Evolutionary conservation across 805 yeast genomes (phyloP), one percentile per base, ranked within the genome.

Genomic region (Teunomyces aglyptinius): DNA sequence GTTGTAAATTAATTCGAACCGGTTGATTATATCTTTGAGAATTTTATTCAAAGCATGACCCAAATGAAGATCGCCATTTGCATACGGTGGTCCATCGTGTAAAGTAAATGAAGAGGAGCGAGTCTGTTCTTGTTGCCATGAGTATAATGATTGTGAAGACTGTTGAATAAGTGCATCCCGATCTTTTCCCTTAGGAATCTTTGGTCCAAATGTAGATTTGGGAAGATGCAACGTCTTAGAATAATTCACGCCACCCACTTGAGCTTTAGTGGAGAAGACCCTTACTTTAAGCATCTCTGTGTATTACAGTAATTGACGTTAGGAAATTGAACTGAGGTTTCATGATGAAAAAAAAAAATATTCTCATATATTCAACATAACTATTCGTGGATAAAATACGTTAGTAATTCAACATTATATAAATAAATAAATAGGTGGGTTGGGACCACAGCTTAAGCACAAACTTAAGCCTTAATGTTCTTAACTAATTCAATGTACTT

Each of bases 71-170:
- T 85, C 89, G 3, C 98, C 99, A 61, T 94, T 94, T 10, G 99
- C 98, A 66, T 92, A 94, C 0, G 99, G 99, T 0, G 99, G 99
- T 0, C 99, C 99, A 67, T 94, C 99, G 56, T 91, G 97, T 1
- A 94, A 68, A 1, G 85, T 76, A 56, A 86, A 92, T 29, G 41
- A 36, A n/a, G 32, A 13, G 15, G 34, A 15, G 6, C 33, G 19
- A n/a, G n/a, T n/a, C 16, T 31, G 44, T 20, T 58, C 54, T 15
- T 12, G 19, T 43, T 70, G 97, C 82, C 89, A 77, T 10, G 69
- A 57, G 64, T 92, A 92, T 13, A 92, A 68, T 1, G 75, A 71
- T 19, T 76, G 72, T 2, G 90, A 78, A 0, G 83, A 65, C 49
- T 76, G 73, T 8, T 83, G 80, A 10, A 82, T 70, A 6, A 72